Evolutionary conservation across 2,329 filamentous ascomycete species (phyloP), one percentile per base, ranked within the genome.

Genomic region (Colletotrichum nymphaeae): DNA sequence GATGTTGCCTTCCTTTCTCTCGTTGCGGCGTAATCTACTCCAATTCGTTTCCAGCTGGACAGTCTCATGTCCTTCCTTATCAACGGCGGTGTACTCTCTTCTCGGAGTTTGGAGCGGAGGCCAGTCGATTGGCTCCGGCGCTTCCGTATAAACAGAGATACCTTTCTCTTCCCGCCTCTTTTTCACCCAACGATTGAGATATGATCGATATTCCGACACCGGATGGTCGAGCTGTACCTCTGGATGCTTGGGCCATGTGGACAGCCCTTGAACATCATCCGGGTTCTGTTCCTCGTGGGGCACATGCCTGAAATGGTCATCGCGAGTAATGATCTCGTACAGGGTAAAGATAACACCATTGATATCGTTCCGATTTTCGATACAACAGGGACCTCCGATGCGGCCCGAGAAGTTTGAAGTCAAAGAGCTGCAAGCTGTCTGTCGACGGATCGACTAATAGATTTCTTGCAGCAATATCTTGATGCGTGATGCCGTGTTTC

Each of bases 401-500:
- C 76, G 76, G 56, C 74, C 76, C 1, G 75, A 67, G 52, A 63
- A 79, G 69, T 81, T 81, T 79, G 66, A 84, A 84, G 76, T 84
- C 82, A 59, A 84, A 83, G 1, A 85, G 57, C 70, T 81, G 71
- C 12, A 85, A 62, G 5, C 73, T 71, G 62, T 84, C 78, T 19
- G 81, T 82, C 12, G 64, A 52, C 5, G 78, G 76, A 60, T 85
- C 76, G 63, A 85, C 70, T 0, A 85, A 58, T 5, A 85, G 76
- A 68, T 85, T 85, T 37, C 81, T 78, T 3, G 81, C 74, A 4
- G 80, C 78, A 63, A 86, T 77, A 67, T 84, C 84, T 71, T 83
- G 79, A 74, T 85, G 84, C 53, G 77, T 74, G 49, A 85, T 79
- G 32, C 83, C 82, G 46, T 80, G 74, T 46, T 78, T 67, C 12